Base-by-base conservation (phyloP, 192 early-diverging fungal genomes). In the Backusella circina region DNA sequence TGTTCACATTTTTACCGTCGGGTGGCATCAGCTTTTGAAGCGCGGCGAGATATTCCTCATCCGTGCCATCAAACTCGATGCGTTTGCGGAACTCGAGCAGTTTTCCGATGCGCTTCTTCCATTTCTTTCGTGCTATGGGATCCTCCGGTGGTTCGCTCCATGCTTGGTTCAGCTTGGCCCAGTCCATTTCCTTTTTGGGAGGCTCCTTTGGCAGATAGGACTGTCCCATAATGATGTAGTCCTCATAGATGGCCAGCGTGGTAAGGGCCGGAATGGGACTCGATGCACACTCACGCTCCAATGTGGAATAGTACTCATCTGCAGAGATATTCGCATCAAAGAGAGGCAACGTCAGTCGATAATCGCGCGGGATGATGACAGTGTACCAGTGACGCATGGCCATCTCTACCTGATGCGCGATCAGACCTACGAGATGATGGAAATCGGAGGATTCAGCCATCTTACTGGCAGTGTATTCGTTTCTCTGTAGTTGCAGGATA, bases 351-450 rank as follows among this genome's bases (percentile, higher is more conserved):
- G 54, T 44, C 26, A 74, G 32, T 47, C 64, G 66, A 21, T 44
- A 61, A 28, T 38, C 38, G 26, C n/a, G 18, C 6, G 61, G 73
- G 21, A 74, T 39, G 26, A 54, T 47, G 9, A 1, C 35, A 8
- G 37, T 33, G 31, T 74, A 74, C 73, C 73, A 74, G 30, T 65
- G 32, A 18, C 65, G 73, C 54, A 74, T 74, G 5, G 32, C 23
- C 57, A 64, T 66, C 18, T 74, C 73, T 1, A 67, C 65, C 10
- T 64, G 61, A 21, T 74, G 64, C 3, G 38, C 61, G 41, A 74
- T 61, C 16, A 71, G 50, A 21, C 32, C 70, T 3, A 44, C 47
- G 0, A 71, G 32, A 50, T 47, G 38, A 30, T 47, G 70, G 6
- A 71, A 71, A 50, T 71, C 44, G 1, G 26, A 71, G 15, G 70